Base-by-base conservation (phyloP, 2,329 filamentous ascomycete species). In the Raffaelea arxii region DNA sequence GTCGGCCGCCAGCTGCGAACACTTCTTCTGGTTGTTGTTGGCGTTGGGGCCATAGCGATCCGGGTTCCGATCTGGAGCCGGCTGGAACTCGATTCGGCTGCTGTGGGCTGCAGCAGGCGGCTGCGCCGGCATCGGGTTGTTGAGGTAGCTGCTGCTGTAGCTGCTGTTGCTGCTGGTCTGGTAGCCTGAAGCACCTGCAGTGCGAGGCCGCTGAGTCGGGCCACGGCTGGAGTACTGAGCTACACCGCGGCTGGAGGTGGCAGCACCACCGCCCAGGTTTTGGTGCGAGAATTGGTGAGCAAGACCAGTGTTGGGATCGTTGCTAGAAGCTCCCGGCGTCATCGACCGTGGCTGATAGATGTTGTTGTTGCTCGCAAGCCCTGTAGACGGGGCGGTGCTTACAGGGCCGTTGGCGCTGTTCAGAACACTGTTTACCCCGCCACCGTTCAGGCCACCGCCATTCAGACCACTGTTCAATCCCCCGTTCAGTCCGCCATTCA, bases 251-350 rank as follows among this genome's bases (percentile, higher is more conserved):
- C n/a, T n/a, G n/a, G n/a, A n/a, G 25, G 75, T 75, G 54, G 88
- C 78, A 50, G 81, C 80, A 38, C 78, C 80, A 39, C 79, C 80
- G 50, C 86, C 84, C 36, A 97, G 76, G 64, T 96, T 94, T 71
- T 97, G 91, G 66, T 96, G 89, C 49, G 91, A 94, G 65, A 97
- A 94, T 64, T 98, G 92, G 63, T 96, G 88, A 50, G 90, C 89
- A 40, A 97, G 77, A 25, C 89, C 90, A 58, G 88, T 92, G 57
- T 91, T 94, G 55, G 84, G 85, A 60, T 96, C 89, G 59, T 86
- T 88, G 61, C 55, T 62, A 70, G 53, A 43, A 16, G 77, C 69
- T 49, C 74, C 77, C 5, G 78, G 76, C 4, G 77, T 74, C 57
- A 72, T 74, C 56, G 75, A 72, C 50, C 75, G 68, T 50, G 67